These are phyloP conservation scores for Cryptococcus jaspeensis DNA, from an alignment of 1,284 basidiomycete species.

Conservation along the genomic window DNA sequence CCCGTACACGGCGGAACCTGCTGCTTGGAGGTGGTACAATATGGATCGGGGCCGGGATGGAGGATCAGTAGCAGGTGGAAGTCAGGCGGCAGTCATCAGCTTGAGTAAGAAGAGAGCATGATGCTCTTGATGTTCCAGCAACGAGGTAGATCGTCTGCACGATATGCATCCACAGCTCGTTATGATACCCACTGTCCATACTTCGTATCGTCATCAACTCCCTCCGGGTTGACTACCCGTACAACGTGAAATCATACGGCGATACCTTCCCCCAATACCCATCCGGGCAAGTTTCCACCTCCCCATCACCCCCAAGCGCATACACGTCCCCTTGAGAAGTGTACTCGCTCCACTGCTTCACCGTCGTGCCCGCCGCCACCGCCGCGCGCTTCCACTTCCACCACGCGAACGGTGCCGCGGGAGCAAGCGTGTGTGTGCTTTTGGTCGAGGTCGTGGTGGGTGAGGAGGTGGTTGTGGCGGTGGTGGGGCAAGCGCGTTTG, in stretches of 20 bases:
- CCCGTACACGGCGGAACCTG: too few relatives aligned
- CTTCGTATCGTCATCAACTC: too few relatives aligned
- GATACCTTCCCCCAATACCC: constrained; percentile 33
- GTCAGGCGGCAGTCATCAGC: too few relatives aligned
- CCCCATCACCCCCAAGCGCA: constrained; percentile 22
- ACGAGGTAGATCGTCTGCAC: too few relatives aligned
- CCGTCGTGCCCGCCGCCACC: neutral
- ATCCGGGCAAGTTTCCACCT: constrained; percentile 23
- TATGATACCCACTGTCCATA: too few relatives aligned
- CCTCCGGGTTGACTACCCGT: constrained; percentile 14
- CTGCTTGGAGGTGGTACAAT: too few relatives aligned
- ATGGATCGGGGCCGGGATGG: too few relatives aligned
- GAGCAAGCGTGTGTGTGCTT: neutral
- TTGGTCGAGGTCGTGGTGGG: neutral
- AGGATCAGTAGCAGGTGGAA: too few relatives aligned
- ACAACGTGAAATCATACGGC: constrained; percentile 42
- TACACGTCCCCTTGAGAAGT: constrained; percentile 13
- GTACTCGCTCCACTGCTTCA: constrained; percentile 19
- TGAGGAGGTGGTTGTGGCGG: neutral
- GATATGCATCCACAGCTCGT: too few relatives aligned
- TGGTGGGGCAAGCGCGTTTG: neutral
- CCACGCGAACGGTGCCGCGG: neutral
- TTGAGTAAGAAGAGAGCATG: too few relatives aligned
- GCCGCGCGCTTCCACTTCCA: neutral
- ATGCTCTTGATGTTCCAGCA: too few relatives aligned